phyloP scores from a whole-genome alignment of 2,329 filamentous ascomycete genomes.

The Aspergillus pseudoviridinutans region DNA sequence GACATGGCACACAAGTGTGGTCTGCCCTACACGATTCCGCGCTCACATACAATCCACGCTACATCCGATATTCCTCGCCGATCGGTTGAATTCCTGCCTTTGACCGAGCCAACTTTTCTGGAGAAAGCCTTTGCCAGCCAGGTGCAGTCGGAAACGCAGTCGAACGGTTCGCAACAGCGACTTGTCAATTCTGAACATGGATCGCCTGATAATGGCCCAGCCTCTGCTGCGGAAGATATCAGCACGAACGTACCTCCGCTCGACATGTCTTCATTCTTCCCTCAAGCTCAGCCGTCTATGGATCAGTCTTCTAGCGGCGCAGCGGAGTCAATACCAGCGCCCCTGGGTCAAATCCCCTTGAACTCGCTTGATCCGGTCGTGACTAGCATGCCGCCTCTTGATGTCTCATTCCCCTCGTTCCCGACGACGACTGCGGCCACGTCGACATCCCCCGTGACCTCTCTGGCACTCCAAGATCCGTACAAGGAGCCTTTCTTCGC shows the following conservation, averaged over 20 bases:
- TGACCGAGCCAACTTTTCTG: conserved; percentile 29
- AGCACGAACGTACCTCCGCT: conserved; percentile 22
- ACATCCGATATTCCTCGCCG: conserved; percentile 45
- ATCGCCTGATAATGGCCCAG: conserved; percentile 40
- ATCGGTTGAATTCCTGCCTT: conserved; percentile 51
- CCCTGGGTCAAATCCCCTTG: conserved; percentile 27
- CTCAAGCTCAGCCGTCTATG: conserved; percentile 19
- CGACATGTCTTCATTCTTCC: conserved; percentile 31
- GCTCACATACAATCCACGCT: conserved; percentile 49
- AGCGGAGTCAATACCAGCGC: conserved; percentile 22
- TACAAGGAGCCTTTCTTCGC: conserved; percentile 41
- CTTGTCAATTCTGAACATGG: conserved; percentile 43
- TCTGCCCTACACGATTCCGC: conserved; percentile 59
- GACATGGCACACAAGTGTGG: conserved; percentile 61
- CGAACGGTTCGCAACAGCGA: conserved; percentile 32
- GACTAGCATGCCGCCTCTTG: conserved; percentile 35
- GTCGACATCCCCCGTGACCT: conserved; percentile 29
- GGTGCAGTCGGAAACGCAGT: conserved; percentile 27
- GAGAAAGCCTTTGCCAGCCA: conserved; percentile 26
- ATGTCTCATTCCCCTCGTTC: conserved; percentile 36
- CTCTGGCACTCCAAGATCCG: conserved; percentile 35
- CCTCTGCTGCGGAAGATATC: conserved; percentile 23
- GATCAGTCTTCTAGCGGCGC: conserved; percentile 20
- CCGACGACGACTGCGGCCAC: conserved; percentile 30
- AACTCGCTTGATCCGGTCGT: conserved; percentile 34